phyloP scores from a whole-genome alignment of 2,329 filamentous ascomycete genomes.

The Ophiostoma pallidulum region DNA sequence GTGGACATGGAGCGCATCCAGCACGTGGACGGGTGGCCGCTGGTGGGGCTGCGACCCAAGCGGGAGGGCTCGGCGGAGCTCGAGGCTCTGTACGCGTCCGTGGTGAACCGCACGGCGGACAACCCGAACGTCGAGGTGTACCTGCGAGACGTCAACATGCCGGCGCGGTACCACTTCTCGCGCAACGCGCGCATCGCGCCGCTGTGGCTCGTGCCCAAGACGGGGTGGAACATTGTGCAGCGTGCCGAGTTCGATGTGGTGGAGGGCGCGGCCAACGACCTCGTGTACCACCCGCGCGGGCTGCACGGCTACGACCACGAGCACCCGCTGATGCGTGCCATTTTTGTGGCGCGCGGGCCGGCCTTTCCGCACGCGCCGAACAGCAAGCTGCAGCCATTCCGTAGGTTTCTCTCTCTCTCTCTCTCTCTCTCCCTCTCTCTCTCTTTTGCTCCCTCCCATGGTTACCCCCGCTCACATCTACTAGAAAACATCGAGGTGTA shows the following conservation, averaged over 20 bases:
- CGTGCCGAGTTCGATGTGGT: conserved; percentile 68
- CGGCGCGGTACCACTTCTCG: conserved; percentile 81
- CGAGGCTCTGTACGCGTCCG: conserved; percentile 53
- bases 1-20: conserved; percentile 69
- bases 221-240: conserved; percentile 85
- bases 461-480: no score
- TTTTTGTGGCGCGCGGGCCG: conserved; percentile 85
- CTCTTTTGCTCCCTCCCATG: no score
- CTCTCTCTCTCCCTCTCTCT: not conserved
- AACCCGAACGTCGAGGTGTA: conserved; percentile 78
- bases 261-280: conserved; percentile 52
- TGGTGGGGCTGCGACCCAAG: conserved; percentile 80
- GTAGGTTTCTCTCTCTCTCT: conserved; percentile 44
- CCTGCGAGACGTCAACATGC: conserved; percentile 79
- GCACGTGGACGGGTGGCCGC: conserved; percentile 87
- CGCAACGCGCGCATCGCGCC: conserved; percentile 85
- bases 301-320: conserved; percentile 94
- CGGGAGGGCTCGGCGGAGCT: conserved; percentile 47
- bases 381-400: conserved; percentile 70
- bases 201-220: conserved; percentile 85
- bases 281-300: conserved; percentile 69
- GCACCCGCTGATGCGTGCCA: conserved; percentile 89
- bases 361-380: conserved; percentile 82
- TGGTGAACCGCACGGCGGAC: conserved; percentile 45
- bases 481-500: conserved; percentile 91